Evolutionary conservation across 768 basidiomycete genomes (phyloP).

Genomic region (Mycena rosella): DNA sequence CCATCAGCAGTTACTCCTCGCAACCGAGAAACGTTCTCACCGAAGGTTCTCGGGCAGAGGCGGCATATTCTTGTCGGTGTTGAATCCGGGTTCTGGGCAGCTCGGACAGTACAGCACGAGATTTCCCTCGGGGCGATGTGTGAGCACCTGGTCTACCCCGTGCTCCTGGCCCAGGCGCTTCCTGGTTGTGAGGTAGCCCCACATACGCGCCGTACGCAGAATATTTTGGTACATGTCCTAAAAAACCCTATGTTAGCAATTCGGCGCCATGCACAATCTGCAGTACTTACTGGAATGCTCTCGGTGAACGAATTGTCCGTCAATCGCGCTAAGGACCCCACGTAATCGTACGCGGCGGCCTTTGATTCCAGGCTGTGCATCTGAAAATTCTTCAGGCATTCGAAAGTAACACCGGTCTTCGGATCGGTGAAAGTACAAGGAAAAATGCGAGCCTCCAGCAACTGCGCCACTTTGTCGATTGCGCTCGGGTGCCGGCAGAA

Average conservation of each 20-base stretch:
- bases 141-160: not conserved
- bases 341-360: slow-evolving; percentile 9
- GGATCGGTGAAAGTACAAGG: slow-evolving; percentile 7
- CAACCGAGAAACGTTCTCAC: not conserved
- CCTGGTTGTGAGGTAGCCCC: slow-evolving; percentile 3
- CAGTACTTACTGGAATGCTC: not conserved
- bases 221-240: slow-evolving; percentile 28
- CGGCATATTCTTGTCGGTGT: slow-evolving; percentile 6
- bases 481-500: not conserved
- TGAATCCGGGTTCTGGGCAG: slow-evolving; percentile 23
- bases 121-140: not conserved
- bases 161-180: slow-evolving; percentile 6
- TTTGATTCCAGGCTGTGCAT: slow-evolving; percentile 13
- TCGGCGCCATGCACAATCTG: too few relatives aligned
- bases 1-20: not conserved
- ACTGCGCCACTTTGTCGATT: not conserved
- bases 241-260: too few relatives aligned
- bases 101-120: not conserved
- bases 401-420: slow-evolving; percentile 8
- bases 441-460: slow-evolving; percentile 17
- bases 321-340: not conserved
- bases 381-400: slow-evolving; percentile 9
- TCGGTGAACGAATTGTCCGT: slow-evolving; percentile 11
- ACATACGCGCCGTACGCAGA: slow-evolving; percentile 1
- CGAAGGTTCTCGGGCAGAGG: not conserved